Conservation (phyloP, 139 green algal genomes). For the Ettlia oleoabundans region DNA sequence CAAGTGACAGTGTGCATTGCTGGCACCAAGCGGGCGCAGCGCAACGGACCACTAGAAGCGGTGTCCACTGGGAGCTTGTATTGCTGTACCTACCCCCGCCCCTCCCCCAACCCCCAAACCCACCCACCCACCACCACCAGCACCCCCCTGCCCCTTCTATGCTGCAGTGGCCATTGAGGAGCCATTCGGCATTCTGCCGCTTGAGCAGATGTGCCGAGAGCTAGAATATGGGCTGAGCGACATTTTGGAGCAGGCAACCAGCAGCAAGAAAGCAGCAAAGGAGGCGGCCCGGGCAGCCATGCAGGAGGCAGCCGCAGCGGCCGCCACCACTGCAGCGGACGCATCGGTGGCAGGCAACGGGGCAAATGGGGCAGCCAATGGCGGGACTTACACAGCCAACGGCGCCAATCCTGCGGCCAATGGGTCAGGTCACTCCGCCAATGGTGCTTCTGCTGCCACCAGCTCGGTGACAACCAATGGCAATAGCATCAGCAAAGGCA, state of each 20-base stretch:
- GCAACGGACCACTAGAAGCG: not conserved
- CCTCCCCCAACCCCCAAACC: not conserved
- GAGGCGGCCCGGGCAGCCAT: not conserved
- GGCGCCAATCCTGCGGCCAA: not conserved
- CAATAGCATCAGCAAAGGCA: too few species aligned
- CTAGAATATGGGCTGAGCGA: slow-evolving; percentile 6
- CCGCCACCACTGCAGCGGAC: not conserved
- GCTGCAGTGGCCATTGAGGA: not conserved
- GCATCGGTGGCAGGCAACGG: not conserved
- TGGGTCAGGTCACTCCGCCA: too few species aligned
- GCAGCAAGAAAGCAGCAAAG: not conserved
- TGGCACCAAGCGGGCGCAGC: too few species aligned
- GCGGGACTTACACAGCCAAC: too few species aligned
- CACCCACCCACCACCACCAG: not conserved
- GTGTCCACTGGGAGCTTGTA: too few species aligned
- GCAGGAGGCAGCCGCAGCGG: not conserved
- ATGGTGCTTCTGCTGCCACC: too few species aligned
- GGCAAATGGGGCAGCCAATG: not conserved
- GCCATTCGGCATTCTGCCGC: slow-evolving; percentile 23
- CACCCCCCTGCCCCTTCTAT: too few species aligned
- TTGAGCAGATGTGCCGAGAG: slow-evolving; percentile 14
- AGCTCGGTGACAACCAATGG: too few species aligned
- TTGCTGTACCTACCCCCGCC: not conserved
- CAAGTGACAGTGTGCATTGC: not conserved
- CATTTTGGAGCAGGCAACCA: not conserved